Evolutionary conservation across 768 basidiomycete species (phyloP).

Genomic region (Boletus tomentosulus): DNA sequence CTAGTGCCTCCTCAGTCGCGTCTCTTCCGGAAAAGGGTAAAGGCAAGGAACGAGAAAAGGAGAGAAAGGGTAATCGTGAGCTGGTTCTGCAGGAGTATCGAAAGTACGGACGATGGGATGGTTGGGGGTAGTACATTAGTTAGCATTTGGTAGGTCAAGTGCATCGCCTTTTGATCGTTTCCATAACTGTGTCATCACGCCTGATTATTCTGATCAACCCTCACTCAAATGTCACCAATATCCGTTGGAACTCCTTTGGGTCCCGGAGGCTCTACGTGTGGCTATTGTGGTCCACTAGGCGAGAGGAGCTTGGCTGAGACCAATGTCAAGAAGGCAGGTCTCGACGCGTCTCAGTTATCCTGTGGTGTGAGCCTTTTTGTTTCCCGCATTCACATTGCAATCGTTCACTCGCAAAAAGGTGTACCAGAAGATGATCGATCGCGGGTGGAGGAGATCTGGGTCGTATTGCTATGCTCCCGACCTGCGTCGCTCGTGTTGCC

Average conservation of each 20-base stretch:
- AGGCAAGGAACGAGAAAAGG: slow-evolving; percentile 52
- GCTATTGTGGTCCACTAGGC: slow-evolving; percentile 63
- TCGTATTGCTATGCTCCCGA: slow-evolving; percentile 87
- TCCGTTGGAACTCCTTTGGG: slow-evolving; percentile 28
- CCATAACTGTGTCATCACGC: background rate
- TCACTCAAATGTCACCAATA: slow-evolving; percentile 20
- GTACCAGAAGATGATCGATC: slow-evolving; percentile 80
- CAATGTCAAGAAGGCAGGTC: slow-evolving; percentile 44
- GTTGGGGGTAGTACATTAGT: slow-evolving; percentile 54
- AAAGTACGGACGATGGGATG: slow-evolving; percentile 85
- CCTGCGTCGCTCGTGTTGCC: slow-evolving; percentile 78
- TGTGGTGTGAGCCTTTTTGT: slow-evolving; percentile 39
- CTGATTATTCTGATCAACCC: background rate
- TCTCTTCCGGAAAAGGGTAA: slow-evolving; percentile 50
- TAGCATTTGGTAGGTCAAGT: background rate
- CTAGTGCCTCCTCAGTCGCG: slow-evolving; percentile 51
- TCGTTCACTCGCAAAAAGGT: slow-evolving; percentile 38
- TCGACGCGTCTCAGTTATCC: slow-evolving; percentile 48
- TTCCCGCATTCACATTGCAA: background rate
- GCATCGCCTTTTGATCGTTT: background rate
- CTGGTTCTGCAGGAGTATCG: slow-evolving; percentile 74
- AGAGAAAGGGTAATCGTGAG: slow-evolving; percentile 55
- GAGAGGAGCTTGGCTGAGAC: slow-evolving; percentile 38
- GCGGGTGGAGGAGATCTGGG: slow-evolving; percentile 83
- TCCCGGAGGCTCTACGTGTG: slow-evolving; percentile 45